phyloP scores from a whole-genome alignment of 768 basidiomycete genomes.

The Psilocybe azurescens region DNA sequence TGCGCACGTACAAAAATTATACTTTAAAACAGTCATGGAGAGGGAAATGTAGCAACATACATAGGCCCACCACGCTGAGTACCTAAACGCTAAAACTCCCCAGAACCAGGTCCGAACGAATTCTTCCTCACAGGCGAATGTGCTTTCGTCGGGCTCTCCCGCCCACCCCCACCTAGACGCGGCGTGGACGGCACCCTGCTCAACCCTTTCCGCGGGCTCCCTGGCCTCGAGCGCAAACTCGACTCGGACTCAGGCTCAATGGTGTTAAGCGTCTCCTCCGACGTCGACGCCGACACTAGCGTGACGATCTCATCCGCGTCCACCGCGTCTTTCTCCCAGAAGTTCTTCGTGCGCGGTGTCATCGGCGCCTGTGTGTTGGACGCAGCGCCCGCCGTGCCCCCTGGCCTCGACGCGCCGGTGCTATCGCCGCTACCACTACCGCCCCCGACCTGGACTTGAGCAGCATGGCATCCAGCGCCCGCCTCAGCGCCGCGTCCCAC shows the following conservation, averaged over 20 bases:
- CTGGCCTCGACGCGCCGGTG: no score
- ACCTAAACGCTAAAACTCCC: slow-evolving; percentile 7
- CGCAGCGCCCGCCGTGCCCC: no score
- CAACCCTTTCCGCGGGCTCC: slow-evolving; percentile 5
- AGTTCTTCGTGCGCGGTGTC: slow-evolving; percentile 21
- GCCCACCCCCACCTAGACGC: slow-evolving; percentile 5
- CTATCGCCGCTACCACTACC: no score
- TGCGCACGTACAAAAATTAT: not conserved
- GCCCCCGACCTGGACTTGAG: no score
- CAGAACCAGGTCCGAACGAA: slow-evolving; percentile 12
- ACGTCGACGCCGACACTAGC: slow-evolving; percentile 10
- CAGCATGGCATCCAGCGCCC: slow-evolving; percentile 9
- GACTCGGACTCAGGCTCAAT: not conserved
- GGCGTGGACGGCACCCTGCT: slow-evolving; percentile 20
- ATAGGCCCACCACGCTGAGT: no score
- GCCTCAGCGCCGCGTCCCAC: slow-evolving; percentile 51
- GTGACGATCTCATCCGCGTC: slow-evolving; percentile 19
- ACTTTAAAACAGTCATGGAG: not conserved
- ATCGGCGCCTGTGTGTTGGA: not conserved
- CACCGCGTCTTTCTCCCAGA: slow-evolving; percentile 27
- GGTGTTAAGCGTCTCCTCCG: not conserved
- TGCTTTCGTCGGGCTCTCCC: slow-evolving; percentile 16
- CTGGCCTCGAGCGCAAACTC: slow-evolving; percentile 6
- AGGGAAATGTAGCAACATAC: not conserved
- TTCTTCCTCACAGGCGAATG: slow-evolving; percentile 19